Percentiles rank a stretch among this genome's conserved stretches.
Conservation (phyloP, 2,329 filamentous ascomycete genomes). For the Colletotrichum endophyticum region DNA sequence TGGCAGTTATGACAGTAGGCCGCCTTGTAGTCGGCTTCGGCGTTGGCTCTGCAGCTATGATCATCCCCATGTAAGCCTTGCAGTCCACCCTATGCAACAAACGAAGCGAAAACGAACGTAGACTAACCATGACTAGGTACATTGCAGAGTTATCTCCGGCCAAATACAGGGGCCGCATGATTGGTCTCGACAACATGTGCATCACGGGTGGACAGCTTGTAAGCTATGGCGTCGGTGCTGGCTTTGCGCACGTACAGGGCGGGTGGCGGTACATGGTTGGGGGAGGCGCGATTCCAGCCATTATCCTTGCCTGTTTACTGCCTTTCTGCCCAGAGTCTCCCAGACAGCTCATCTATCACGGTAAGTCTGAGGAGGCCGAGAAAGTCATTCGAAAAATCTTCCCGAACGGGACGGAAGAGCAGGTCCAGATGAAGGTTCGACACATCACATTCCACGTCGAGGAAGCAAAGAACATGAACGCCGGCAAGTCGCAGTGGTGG, state of each 20-base stretch:
- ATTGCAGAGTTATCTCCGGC: conserved; percentile 56
- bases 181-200: conserved; percentile 52
- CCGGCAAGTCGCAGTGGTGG: conserved; percentile 44
- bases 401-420: conserved; percentile 42
- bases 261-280: conserved; percentile 58
- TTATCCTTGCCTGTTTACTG: conserved; percentile 47
- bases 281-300: conserved; percentile 48
- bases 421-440: conserved; percentile 48
- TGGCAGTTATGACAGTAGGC: conserved; percentile 23
- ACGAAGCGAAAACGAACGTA: not conserved
- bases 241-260: conserved; percentile 40
- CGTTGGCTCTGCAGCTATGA: conserved; percentile 53
- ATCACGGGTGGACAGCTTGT: conserved; percentile 47
- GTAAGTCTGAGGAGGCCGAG: conserved; percentile 42
- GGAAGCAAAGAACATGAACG: conserved; percentile 40
- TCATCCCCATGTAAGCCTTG: conserved; percentile 33
- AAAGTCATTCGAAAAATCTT: conserved; percentile 43
- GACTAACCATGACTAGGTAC: conserved; percentile 32
- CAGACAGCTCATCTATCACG: conserved; percentile 49
- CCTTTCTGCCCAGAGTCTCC: conserved; percentile 53
- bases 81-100: not conserved
- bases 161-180: conserved; percentile 52
- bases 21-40: conserved; percentile 51
- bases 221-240: conserved; percentile 44
- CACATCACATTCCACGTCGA: conserved; percentile 44